Evolutionary conservation across 2,329 filamentous ascomycete species (phyloP), one percentile per base, ranked within the genome.

Genomic region (Fonsecaea pugnacius): DNA sequence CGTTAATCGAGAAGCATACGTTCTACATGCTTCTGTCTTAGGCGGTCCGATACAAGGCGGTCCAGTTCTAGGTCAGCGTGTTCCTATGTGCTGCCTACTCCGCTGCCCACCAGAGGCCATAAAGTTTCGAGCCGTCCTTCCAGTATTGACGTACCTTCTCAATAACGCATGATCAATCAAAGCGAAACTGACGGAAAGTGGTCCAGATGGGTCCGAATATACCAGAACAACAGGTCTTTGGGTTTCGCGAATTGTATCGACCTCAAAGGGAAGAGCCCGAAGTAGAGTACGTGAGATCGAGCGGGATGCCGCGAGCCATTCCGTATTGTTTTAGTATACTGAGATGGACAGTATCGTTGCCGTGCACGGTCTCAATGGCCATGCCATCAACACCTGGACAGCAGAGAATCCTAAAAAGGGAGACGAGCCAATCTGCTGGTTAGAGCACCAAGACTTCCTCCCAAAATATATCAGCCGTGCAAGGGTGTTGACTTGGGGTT

Each of bases 351-450:
- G 74, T 53, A 77, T 78, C 35, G 73, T 81, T 32, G 78, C 78
- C 5, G 61, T 80, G 35, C 78, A 80, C 68, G 77, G 78, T 16
- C 74, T 80, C 14, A 77, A 77, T 66, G 78, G 78, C 14, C 67
- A 80, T 62, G 72, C 75, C 5, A 71, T 73, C 32, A 71, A 71
- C 32, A 78, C 78, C 52, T 80, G 78, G 77, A 76, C 74, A n/a
- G 72, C 33, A 36, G 33, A 36, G 12, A 36, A 14, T 36, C 33
- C 33, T 14, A 36, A 3, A 14, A 36, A 36, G 12, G 33, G 67
- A 80, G 78, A 78, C 14, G 48, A 54, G 14, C 32, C 27, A 21
- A 35, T 53, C 16, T 61, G 48, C 35, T 61, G 58, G 58, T 71
- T 80, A n/a, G 65, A 63, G 53, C 69, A 78, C 65, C 72, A 67